phyloP scores from a whole-genome alignment of 345 rosid genomes.

The Brassica incana region DNA sequence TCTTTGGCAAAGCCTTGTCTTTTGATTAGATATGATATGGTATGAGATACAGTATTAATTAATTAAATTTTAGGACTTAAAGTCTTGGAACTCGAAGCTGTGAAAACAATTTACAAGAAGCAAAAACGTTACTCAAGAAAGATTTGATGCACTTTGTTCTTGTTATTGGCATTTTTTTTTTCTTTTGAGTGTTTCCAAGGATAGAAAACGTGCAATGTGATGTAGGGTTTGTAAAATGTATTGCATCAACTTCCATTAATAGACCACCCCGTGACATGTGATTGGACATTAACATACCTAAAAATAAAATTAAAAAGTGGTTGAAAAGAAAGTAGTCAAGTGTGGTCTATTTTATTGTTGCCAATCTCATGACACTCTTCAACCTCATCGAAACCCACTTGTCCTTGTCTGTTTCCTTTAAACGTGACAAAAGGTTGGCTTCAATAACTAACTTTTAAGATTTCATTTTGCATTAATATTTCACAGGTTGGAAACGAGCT shows the following conservation, averaged over 20 bases:
- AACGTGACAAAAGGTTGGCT: slow-evolving; percentile 36
- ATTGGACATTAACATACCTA: slow-evolving; percentile 36
- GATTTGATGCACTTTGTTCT: slow-evolving; percentile 1
- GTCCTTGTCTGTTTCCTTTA: slow-evolving; percentile 31
- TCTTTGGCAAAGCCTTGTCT: not conserved
- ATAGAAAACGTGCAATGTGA: slow-evolving; percentile 31
- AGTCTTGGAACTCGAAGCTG: not conserved
- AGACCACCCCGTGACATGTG: slow-evolving; percentile 39
- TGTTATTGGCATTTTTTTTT: not conserved
- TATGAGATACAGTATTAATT: not conserved
- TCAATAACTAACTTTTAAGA: slow-evolving; percentile 15
- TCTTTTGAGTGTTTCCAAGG: not conserved
- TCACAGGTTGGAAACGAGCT: slow-evolving; percentile 92
- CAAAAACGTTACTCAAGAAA: slow-evolving; percentile 4
- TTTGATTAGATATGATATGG: not conserved
- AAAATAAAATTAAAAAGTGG: slow-evolving; percentile 15
- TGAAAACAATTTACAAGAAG: not conserved
- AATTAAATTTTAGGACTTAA: not conserved
- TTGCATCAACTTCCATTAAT: slow-evolving; percentile 41
- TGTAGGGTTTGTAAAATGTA: slow-evolving; percentile 27
- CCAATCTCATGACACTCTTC: slow-evolving; percentile 33
- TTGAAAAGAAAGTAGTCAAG: slow-evolving; percentile 35
- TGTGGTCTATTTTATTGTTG: slow-evolving; percentile 35
- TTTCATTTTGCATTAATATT: not conserved
- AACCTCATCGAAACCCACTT: slow-evolving; percentile 29